A percentile compares a stretch with the other conserved stretches of the same genome.
Conservation (phyloP, 2,329 filamentous ascomycete genomes). For the Cladosporium velox region DNA sequence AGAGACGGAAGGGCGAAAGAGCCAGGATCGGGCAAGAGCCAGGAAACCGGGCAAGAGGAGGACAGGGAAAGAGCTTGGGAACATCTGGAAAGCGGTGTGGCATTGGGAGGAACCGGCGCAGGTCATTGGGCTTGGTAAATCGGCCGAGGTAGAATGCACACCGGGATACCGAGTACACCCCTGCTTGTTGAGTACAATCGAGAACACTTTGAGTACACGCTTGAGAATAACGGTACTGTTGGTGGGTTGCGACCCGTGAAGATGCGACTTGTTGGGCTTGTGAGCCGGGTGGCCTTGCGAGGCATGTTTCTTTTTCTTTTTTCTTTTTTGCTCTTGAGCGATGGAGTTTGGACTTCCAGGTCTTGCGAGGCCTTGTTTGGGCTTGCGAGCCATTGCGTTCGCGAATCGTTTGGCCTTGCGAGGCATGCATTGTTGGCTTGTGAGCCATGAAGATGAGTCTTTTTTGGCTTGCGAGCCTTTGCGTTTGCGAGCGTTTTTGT, state of each 20-base stretch:
- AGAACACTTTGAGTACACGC: neutral
- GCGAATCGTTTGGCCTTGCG: neutral
- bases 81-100: neutral
- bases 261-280: neutral
- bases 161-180: constrained; percentile 7
- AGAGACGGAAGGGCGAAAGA: neutral
- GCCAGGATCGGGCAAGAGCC: neutral
- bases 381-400: neutral
- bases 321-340: neutral
- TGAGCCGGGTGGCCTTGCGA: neutral
- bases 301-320: neutral
- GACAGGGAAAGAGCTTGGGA: neutral
- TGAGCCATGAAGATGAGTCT: too few relatives aligned
- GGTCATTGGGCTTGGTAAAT: neutral
- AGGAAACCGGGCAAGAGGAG: neutral
- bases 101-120: neutral
- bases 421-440: neutral
- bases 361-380: neutral
- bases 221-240: neutral
- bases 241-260: neutral
- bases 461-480: neutral
- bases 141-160: neutral
- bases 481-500: neutral
- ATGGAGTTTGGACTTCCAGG: neutral
- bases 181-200: neutral